phyloP scores from a whole-genome alignment of 176 grass and related monocot genomes.

The Aegilops longissima region DNA sequence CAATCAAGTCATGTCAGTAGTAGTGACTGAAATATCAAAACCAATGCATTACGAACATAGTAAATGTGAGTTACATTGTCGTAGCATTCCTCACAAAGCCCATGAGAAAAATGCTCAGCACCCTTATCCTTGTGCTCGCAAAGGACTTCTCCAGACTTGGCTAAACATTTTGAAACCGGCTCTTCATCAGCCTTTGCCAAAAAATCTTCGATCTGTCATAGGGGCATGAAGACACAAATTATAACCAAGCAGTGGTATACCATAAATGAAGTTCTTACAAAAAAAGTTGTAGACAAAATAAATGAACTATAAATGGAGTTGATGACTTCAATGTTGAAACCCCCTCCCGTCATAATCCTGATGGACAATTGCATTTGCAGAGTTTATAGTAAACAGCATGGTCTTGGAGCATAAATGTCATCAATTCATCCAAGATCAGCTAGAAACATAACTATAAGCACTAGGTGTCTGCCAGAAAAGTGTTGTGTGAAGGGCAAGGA shows the following conservation, averaged over 20 bases:
- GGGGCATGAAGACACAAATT: slow-evolving; percentile 24
- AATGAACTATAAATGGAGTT: slow-evolving; percentile 4
- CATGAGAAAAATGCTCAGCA: slow-evolving; percentile 80
- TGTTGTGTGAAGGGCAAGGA: not conserved
- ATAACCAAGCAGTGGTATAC: not conserved
- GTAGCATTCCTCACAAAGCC: slow-evolving; percentile 95
- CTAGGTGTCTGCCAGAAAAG: not conserved
- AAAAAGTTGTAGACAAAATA: not conserved
- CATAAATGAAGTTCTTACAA: slow-evolving; percentile 24
- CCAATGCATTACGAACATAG: not conserved
- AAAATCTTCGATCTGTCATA: slow-evolving; percentile 81
- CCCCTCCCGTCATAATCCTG: not conserved
- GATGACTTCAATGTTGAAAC: not conserved
- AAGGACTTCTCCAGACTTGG: slow-evolving; percentile 64
- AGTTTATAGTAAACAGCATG: slow-evolving; percentile 1
- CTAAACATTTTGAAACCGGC: slow-evolving; percentile 37
- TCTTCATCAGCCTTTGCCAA: slow-evolving; percentile 65
- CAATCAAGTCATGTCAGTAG: slow-evolving; percentile 33
- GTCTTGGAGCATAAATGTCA: not conserved
- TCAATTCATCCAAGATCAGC: not conserved
- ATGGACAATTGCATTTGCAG: not conserved
- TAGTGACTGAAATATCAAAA: slow-evolving; percentile 10
- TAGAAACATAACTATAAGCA: not conserved
- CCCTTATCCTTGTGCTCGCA: slow-evolving; percentile 72
- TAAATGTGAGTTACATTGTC: slow-evolving; percentile 47